Evolutionary conservation across 192 early-diverging fungal genomes (phyloP), one percentile per base, ranked within the genome.

Genomic region (Umbelopsis isabellina): DNA sequence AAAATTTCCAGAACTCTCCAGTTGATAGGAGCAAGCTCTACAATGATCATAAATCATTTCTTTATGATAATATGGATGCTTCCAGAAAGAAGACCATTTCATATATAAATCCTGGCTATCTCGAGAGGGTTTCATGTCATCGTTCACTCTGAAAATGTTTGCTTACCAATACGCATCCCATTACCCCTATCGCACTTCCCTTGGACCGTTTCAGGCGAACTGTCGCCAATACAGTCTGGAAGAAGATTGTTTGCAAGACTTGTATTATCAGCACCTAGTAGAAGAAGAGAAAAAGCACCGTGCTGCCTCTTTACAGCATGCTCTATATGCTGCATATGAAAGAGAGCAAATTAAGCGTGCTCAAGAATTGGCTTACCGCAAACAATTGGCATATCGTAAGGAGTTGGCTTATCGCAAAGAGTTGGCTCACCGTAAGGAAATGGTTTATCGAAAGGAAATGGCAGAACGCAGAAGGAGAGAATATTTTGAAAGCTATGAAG

Each of bases 1-100:
- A 33, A 35, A 15, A n/a, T 61, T 61, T 61, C 55, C 25, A 61
- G 55, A 61, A 61, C 12, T 30, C 27, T 61, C 55, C 55, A 61
- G 55, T 30, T 37, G 8, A 18, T 18, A n/a, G 27, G 27, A 25
- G 55, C 30, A 61, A 6, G 27, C 25, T 15, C 55, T 10, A 41
- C 10, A 5, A 6, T 41, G 5, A 41, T 41, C 37, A 41, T 4
- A 35, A 35, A 30, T 35, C 25, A 33, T 61, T 61, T 23, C 55
- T 61, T 16, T 61, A 30, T 16, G 33, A 37, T 0, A n/a, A 25
- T 25, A 61, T 22, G 27, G 30, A 61, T 61, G 12, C 30, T 61
- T 61, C 55, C 55, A 61, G 55, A 61, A 61, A 16, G 55, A 61
- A 61, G 21, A 30, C 30, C 30, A n/a, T 61, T 4, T 18, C 1